phyloP scores from a whole-genome alignment of 2,329 filamentous ascomycete species.

The Macroventuria anomochaeta region DNA sequence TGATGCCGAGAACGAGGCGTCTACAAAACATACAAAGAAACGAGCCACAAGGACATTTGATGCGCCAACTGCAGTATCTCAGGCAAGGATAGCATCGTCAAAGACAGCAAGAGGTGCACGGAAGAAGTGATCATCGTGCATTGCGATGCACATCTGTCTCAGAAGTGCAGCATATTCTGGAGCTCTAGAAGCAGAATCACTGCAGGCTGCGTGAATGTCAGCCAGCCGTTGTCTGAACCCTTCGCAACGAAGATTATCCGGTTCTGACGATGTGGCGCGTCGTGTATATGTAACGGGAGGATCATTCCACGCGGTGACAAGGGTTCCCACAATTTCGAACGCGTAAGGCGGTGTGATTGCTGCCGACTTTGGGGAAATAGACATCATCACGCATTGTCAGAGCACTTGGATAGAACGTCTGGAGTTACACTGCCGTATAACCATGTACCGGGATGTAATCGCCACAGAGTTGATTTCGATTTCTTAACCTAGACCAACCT shows the following conservation, averaged over 20 bases:
- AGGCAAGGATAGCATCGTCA: conserved; percentile 31
- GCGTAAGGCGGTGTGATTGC: background rate
- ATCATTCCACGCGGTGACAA: conserved; percentile 5
- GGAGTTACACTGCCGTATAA: background rate
- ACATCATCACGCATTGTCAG: conserved; percentile 3
- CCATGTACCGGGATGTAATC: background rate
- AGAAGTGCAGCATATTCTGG: too few species aligned
- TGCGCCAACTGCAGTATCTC: conserved; percentile 47
- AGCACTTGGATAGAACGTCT: background rate
- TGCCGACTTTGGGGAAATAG: background rate
- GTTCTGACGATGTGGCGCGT: conserved; percentile 7
- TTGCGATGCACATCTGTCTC: background rate
- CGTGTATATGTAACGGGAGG: conserved; percentile 5
- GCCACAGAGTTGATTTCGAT: background rate
- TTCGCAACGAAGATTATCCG: background rate
- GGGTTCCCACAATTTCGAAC: background rate
- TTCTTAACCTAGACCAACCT: background rate
- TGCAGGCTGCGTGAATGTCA: background rate
- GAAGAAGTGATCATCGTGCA: background rate
- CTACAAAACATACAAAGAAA: conserved; percentile 35
- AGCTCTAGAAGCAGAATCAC: background rate
- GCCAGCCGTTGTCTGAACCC: background rate
- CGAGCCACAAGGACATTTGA: conserved; percentile 41
- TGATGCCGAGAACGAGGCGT: conserved; percentile 16
- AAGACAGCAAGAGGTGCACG: conserved; percentile 20